phyloP scores from a whole-genome alignment of 169 alveolate species.

The Eimeria sp. region DNA sequence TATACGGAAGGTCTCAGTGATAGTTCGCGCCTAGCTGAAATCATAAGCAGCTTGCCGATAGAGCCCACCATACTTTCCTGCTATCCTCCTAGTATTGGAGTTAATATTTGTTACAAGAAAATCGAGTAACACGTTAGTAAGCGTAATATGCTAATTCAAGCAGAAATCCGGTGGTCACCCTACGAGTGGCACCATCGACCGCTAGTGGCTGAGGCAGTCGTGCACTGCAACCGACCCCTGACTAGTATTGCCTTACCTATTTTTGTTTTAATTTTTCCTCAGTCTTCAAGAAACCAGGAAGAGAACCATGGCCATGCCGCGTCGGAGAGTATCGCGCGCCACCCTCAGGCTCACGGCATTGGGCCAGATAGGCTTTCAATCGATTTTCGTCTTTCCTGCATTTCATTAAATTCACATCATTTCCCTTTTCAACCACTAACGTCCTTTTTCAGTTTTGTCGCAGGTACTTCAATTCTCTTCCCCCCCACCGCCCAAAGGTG shows the following conservation, averaged over 20 bases:
- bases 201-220: not conserved
- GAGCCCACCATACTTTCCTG: not conserved
- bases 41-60: not conserved
- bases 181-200: not conserved
- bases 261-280: not conserved
- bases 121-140: not conserved
- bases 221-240: not conserved
- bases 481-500: not conserved
- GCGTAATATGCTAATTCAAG: not conserved
- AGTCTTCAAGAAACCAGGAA: not conserved
- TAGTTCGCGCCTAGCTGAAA: not conserved
- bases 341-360: not conserved
- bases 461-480: not conserved
- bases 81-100: not conserved
- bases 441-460: not conserved
- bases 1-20: not conserved
- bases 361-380: not conserved
- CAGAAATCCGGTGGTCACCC: conserved; percentile 11
- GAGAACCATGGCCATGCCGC: not conserved
- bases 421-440: not conserved
- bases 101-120: not conserved
- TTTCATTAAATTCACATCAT: not conserved
- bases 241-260: not conserved
- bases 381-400: not conserved
- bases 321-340: not conserved